phyloP scores from a whole-genome alignment of 352 stramenopile genomes.

The Phytophthora fragariae region DNA sequence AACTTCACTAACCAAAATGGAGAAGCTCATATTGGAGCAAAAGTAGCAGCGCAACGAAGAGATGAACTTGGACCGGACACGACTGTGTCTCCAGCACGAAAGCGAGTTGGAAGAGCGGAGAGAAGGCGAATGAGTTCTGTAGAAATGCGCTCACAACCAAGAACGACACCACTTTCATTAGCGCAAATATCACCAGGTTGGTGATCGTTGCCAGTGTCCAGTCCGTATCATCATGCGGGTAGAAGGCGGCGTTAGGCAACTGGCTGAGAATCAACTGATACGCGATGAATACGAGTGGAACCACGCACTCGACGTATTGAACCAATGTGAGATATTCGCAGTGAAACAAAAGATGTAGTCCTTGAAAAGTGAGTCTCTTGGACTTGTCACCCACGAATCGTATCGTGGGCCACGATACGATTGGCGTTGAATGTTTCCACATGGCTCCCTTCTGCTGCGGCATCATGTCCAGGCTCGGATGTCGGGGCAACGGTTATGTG shows the following conservation, averaged over 20 bases:
- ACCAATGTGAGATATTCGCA: conserved; percentile 36
- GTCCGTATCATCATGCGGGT: not conserved
- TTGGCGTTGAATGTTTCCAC: not conserved
- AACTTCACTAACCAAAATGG: conserved; percentile 17
- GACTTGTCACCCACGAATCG: conserved; percentile 4
- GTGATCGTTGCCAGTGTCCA: not conserved
- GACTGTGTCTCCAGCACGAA: conserved; percentile 51
- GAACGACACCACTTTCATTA: conserved; percentile 44
- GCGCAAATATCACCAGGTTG: conserved; percentile 26
- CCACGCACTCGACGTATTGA: conserved; percentile 43
- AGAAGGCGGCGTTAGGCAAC: conserved; percentile 41
- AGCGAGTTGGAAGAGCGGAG: conserved; percentile 37
- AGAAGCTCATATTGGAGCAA: conserved; percentile 27
- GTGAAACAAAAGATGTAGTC: conserved; percentile 36
- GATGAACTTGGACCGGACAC: conserved; percentile 2
- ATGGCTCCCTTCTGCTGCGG: not conserved
- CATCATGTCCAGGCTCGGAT: not conserved
- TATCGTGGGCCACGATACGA: too few relatives aligned
- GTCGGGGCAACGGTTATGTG: not conserved
- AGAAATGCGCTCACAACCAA: conserved; percentile 31
- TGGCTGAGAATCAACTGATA: conserved; percentile 39
- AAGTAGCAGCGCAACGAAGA: conserved; percentile 2
- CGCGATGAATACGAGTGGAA: conserved; percentile 31
- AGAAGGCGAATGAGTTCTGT: conserved; percentile 36
- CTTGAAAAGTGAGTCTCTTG: conserved; percentile 5